Evolutionary conservation across 2,329 filamentous ascomycete genomes (phyloP).

Genomic region (Xylaria sp.): DNA sequence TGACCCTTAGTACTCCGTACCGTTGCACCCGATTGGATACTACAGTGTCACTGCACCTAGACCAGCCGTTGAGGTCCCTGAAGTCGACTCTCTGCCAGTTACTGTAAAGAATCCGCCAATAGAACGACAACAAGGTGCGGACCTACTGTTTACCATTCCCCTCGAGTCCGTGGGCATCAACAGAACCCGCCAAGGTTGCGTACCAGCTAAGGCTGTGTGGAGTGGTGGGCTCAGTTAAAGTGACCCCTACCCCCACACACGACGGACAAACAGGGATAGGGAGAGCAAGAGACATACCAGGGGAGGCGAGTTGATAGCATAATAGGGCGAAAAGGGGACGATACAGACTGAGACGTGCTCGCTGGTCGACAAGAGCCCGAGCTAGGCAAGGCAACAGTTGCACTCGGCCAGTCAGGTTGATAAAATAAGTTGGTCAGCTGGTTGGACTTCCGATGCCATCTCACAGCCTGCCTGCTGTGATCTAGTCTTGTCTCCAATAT

Average conservation of each 20-base stretch:
- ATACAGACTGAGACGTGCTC: not conserved
- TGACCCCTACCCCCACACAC: conserved; percentile 11
- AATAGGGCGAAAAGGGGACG: not conserved
- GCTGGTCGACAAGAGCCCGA: not conserved
- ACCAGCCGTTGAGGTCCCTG: too few species aligned
- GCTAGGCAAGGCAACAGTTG: not conserved
- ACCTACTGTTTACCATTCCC: not conserved
- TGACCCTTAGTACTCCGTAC: too few species aligned
- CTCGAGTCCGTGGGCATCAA: not conserved
- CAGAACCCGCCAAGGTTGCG: not conserved
- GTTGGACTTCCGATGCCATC: not conserved
- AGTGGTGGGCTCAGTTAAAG: not conserved
- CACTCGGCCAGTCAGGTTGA: not conserved
- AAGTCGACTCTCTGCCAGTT: not conserved
- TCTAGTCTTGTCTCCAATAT: not conserved
- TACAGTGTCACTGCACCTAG: too few species aligned
- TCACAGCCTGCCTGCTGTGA: not conserved
- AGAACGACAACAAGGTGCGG: not conserved
- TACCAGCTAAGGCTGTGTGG: not conserved
- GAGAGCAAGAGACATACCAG: conserved; percentile 2
- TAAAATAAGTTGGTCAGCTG: conserved; percentile 1
- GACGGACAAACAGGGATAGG: not conserved
- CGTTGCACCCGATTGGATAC: too few species aligned
- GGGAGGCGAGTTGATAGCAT: not conserved
- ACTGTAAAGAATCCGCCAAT: not conserved